Evolutionary conservation across 225 moss, liverwort and hornwort species (phyloP), one percentile per base, ranked within the genome.

Genomic region (Sphagnum tenellum): DNA sequence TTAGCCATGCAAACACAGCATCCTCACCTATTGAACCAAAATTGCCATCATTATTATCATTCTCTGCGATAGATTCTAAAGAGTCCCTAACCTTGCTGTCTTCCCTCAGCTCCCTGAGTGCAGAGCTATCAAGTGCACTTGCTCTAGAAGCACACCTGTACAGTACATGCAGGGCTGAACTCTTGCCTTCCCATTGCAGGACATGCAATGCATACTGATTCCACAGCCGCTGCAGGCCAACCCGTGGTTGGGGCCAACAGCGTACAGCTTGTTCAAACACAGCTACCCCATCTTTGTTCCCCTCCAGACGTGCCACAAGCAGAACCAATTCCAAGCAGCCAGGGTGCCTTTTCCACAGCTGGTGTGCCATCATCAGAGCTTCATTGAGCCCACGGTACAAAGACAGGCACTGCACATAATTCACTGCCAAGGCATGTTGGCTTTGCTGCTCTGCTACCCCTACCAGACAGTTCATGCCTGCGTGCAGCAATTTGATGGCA

Each of bases 121-220:
- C 59, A 45, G 56, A 44, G 47, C 58, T 64, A 49, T 55, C 49
- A 48, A 48, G 50, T 44, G 67, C 57, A 76, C 61, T 29, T 8
- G 47, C 49, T 13, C 62, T 10, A 49, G 55, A 45, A 46, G 66
- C 64, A 79, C 82, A 88, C 48, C 78, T 70, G 13, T 67, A 48
- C 50, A 91, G 68, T 9, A 82, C 48, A 71, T 54, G 48, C 64
- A 74, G 63, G 49, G 82, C 84, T 63, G 70, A 64, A 69, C 65
- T 66, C 55, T 65, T 82, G 53, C 87, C 86, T 62, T 77, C 80
- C 70, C 78, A 76, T 59, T 77, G 55, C 47, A 87, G 78, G 56
- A 67, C 80, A 70, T 89, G 82, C 63, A 74, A 82, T 49, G 80
- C 78, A 69, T 84, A 92, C 77, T 89, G 91, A 73, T 87, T 86